Evolutionary conservation across 176 grass and related monocot genomes (phyloP).

Genomic region (Ananas comosus): DNA sequence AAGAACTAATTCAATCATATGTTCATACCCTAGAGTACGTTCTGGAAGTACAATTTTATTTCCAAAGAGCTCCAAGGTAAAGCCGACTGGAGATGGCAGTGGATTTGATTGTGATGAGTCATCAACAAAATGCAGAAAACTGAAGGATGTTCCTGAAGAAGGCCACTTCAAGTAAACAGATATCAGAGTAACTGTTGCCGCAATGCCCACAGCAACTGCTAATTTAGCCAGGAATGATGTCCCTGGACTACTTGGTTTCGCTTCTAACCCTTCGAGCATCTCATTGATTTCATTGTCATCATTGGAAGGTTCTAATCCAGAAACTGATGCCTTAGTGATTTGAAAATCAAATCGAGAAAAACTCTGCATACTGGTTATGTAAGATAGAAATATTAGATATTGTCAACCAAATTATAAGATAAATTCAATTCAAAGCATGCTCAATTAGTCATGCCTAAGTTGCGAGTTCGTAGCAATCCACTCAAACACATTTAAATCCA

Average conservation of each 20-base stretch:
- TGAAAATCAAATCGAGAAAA: slow-evolving; percentile 15
- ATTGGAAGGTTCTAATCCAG: slow-evolving; percentile 32
- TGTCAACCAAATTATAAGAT: slow-evolving; percentile 3
- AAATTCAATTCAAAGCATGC: neutral
- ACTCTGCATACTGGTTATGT: slow-evolving; percentile 17
- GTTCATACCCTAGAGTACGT: slow-evolving; percentile 60
- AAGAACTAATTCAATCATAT: slow-evolving; percentile 4
- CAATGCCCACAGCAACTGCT: slow-evolving; percentile 48
- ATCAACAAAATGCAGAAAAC: slow-evolving; percentile 48
- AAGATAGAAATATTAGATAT: slow-evolving; percentile 8
- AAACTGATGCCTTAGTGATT: slow-evolving; percentile 22
- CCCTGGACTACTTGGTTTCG: slow-evolving; percentile 18
- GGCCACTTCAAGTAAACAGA: slow-evolving; percentile 38
- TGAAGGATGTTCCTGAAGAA: slow-evolving; percentile 42
- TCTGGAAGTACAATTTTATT: slow-evolving; percentile 65
- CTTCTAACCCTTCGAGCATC: slow-evolving; percentile 36
- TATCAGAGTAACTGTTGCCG: slow-evolving; percentile 39
- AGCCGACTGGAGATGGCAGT: slow-evolving; percentile 25
- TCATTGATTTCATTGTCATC: slow-evolving; percentile 28
- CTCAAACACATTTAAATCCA: neutral
- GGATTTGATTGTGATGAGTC: slow-evolving; percentile 40
- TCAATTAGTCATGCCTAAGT: neutral
- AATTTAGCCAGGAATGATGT: slow-evolving; percentile 52
- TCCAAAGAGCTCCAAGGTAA: slow-evolving; percentile 53
- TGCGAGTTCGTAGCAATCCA: neutral